phyloP scores from a whole-genome alignment of 2,329 filamentous ascomycete species.

The Fusarium tanahbumbuense region DNA sequence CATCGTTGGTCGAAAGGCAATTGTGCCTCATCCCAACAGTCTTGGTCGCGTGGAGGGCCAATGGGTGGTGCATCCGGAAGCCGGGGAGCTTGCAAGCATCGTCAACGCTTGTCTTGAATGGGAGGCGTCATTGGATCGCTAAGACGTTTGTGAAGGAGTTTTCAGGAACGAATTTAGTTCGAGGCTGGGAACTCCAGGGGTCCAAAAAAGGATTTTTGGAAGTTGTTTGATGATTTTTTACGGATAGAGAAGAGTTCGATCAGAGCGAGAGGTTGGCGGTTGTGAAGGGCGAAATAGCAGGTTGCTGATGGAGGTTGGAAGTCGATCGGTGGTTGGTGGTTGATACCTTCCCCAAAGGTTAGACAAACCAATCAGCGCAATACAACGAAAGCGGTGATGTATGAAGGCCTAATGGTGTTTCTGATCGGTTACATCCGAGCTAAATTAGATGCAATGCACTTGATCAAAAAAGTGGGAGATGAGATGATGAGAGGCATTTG shows the following conservation, averaged over 20 bases:
- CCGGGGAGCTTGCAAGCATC: constrained; percentile 39
- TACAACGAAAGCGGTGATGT: neutral
- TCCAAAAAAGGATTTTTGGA: neutral
- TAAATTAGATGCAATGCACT: constrained; percentile 17
- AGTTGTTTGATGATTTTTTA: neutral
- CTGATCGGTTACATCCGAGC: constrained; percentile 44
- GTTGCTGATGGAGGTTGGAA: constrained; percentile 15
- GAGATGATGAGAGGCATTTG: constrained; percentile 6
- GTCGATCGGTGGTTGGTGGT: constrained; percentile 22
- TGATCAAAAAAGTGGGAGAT: constrained; percentile 25
- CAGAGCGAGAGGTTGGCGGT: constrained; percentile 28
- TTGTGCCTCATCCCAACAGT: constrained; percentile 27
- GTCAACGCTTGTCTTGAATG: constrained; percentile 34
- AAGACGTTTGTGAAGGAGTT: constrained; percentile 19
- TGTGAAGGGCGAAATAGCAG: constrained; percentile 9
- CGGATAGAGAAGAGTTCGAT: neutral
- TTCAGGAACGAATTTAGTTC: constrained; percentile 38
- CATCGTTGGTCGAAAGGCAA: constrained; percentile 34
- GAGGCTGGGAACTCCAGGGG: constrained; percentile 33
- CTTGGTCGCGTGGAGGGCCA: constrained; percentile 34
- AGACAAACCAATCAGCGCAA: neutral
- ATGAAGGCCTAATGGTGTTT: constrained; percentile 20
- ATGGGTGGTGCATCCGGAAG: constrained; percentile 43
- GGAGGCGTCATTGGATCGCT: constrained; percentile 42
- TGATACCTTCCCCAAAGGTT: neutral